Evolutionary conservation across 139 green algal species (phyloP).

Genomic region (Volvox africanus): DNA sequence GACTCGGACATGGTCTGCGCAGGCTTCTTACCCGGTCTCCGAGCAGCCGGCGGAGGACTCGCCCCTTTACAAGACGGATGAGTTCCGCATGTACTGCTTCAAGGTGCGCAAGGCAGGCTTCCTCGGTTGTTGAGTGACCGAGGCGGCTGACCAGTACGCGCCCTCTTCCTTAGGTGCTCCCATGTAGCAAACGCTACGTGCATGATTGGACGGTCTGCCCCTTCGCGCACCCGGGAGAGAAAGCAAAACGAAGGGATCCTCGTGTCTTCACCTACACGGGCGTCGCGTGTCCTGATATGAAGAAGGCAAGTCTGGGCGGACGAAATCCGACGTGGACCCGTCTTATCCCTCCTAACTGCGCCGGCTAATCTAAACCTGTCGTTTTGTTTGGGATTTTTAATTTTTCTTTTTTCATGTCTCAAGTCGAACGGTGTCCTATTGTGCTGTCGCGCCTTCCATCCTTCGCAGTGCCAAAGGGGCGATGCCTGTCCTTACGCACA

Average conservation of each 20-base stretch:
- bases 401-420: neutral
- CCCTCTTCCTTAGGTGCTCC: conserved; percentile 71
- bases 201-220: conserved; percentile 93
- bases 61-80: conserved; percentile 72
- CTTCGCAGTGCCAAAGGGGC: conserved; percentile 77
- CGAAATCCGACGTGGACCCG: conserved; percentile 5
- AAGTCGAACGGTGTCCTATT: neutral
- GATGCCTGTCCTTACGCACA: conserved; percentile 88
- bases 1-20: conserved; percentile 1
- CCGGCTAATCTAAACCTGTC: neutral
- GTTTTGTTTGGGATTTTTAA: neutral
- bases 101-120: conserved; percentile 67
- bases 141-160: neutral
- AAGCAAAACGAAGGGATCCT: conserved; percentile 91
- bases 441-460: neutral
- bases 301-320: conserved; percentile 69
- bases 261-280: conserved; percentile 87
- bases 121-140: neutral
- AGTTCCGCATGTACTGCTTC: conserved; percentile 86
- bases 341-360: neutral
- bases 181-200: conserved; percentile 79
- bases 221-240: conserved; percentile 95
- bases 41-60: conserved; percentile 55
- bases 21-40: neutral
- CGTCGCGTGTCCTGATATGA: conserved; percentile 95